These are phyloP conservation scores for Eutrema yunnanense DNA, from an alignment of 345 rosid genomes.

Conservation along the genomic window DNA sequence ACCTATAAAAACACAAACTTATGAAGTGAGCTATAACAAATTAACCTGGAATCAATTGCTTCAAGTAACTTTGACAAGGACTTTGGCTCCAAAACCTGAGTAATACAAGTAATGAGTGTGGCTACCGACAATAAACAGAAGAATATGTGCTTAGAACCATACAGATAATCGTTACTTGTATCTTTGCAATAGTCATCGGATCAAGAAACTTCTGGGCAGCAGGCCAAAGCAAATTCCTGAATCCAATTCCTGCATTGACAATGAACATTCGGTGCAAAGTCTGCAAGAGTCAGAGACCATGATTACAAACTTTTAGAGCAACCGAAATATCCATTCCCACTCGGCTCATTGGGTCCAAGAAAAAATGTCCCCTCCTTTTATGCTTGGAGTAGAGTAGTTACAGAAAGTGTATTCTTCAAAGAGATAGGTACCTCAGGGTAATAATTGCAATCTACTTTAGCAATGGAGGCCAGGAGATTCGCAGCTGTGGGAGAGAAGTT, in stretches of 20 bases:
- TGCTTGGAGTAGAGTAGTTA: not conserved
- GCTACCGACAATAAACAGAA: not conserved
- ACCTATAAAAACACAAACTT: not conserved
- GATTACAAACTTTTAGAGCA: conserved; percentile 28
- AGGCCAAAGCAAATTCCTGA: conserved; percentile 96
- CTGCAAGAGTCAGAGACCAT: conserved; percentile 43
- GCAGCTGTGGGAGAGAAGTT: conserved; percentile 77
- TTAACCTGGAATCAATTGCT: conserved; percentile 72
- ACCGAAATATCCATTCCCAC: conserved; percentile 18
- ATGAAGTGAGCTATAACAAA: not conserved
- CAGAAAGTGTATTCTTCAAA: conserved; percentile 3
- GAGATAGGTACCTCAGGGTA: conserved; percentile 72
- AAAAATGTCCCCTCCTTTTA: not conserved
- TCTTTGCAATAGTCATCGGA: conserved; percentile 71
- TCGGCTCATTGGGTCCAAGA: not conserved
- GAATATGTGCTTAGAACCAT: not conserved
- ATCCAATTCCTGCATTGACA: conserved; percentile 95
- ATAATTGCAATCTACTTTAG: conserved; percentile 75
- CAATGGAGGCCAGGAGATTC: conserved; percentile 65
- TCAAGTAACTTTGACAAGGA: conserved; percentile 69
- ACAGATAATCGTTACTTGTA: conserved; percentile 48
- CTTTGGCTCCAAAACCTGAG: conserved; percentile 84
- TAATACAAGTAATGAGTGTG: conserved; percentile 11
- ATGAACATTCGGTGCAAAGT: conserved; percentile 87
- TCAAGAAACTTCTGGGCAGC: conserved; percentile 91